These are phyloP conservation scores for Wickerhamiella qilinensis DNA, from an alignment of 805 yeast genomes.

Conservation along the genomic window DNA sequence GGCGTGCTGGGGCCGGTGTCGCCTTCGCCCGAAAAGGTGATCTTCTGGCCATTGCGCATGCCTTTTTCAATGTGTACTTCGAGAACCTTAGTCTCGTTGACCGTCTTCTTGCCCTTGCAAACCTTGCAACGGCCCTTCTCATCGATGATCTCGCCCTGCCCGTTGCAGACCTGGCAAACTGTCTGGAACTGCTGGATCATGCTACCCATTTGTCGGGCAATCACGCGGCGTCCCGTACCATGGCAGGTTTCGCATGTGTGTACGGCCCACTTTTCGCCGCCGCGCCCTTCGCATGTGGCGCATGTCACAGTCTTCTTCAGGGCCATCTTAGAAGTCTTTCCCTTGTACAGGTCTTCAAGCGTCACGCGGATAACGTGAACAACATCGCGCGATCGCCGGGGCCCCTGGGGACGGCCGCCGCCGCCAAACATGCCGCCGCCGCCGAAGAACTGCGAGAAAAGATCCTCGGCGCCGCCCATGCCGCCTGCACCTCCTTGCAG, in stretches of 20 bases:
- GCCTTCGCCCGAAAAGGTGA: constrained; percentile 88
- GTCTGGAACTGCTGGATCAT: constrained; percentile 97
- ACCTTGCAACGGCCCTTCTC: constrained; percentile 74
- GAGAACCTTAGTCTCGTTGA: constrained; percentile 75
- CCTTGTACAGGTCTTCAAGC: constrained; percentile 35
- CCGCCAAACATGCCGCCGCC: constrained; percentile 29
- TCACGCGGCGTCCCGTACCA: constrained; percentile 83
- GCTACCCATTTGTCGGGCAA: constrained; percentile 98
- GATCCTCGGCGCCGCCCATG: constrained; percentile 55
- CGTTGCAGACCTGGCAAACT: constrained; percentile 80
- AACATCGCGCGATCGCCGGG: constrained; percentile 79
- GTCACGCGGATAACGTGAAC: constrained; percentile 74
- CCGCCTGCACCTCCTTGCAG: constrained; percentile 60
- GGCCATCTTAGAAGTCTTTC: constrained; percentile 87
- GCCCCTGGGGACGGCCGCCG: constrained; percentile 60
- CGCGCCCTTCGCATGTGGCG: constrained; percentile 79
- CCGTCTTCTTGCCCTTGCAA: constrained; percentile 82
- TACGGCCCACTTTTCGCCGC: constrained; percentile 87
- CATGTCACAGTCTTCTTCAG: constrained; percentile 83
- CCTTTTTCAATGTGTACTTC: constrained; percentile 95
- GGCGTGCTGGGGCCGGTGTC: constrained; percentile 83
- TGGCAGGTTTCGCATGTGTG: constrained; percentile 74
- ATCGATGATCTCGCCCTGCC: constrained; percentile 78
- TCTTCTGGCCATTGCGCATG: constrained; percentile 85
- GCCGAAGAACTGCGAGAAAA: constrained; percentile 73